Evolutionary conservation across 1,284 basidiomycete species (phyloP), one percentile per base, ranked within the genome.

Genomic region (Crepidotus sp.): DNA sequence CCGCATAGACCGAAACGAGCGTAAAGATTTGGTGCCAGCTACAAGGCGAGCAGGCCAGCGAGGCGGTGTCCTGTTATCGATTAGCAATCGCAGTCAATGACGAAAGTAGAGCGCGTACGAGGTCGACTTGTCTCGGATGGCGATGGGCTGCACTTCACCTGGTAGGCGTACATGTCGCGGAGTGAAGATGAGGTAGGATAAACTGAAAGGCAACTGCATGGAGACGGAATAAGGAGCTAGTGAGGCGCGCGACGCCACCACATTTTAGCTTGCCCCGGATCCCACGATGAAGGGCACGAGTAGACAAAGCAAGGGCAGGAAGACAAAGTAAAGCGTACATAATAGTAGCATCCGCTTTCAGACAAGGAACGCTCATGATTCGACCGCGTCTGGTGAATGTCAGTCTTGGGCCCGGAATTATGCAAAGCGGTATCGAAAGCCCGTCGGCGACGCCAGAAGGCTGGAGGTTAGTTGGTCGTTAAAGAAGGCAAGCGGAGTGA

Each of bases 161-260:
- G 69, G 68, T 24, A 71, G 56, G 42, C 64, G 64, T 26, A 71
- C 59, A 47, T 60, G 66, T 29, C 57, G 57, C 36, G 69, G 68
- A 21, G 69, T 67, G 54, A 70, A 58, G 50, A 70, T 50, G 46
- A 71, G 58, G 52, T 70, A 63, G 14, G 68, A 67, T 31, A 68
- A 48, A 47, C 60, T 65, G 61, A 69, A 66, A 13, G 54, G 53
- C 36, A 48, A 26, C 22, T 51, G 50, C 50, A 52, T 52, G 38
- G 31, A 10, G 40, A 15, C 24, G 41, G 13, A 19, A 36, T 25
- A 34, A 24, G 30, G 3, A 32, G 17, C 14, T 22, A 6, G 10
- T n/a, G 21, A 21, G 8, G 22, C 38, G 27, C 27, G 34, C 32
- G 31, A 30, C 29, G 38, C 34, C 42, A 9, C 37, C 38, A 17